Percentiles rank a stretch among this genome's conserved stretches.
These are phyloP conservation scores for Moniliophthora roreri DNA, from an alignment of 1,284 basidiomycete genomes.

Conservation along the genomic window DNA sequence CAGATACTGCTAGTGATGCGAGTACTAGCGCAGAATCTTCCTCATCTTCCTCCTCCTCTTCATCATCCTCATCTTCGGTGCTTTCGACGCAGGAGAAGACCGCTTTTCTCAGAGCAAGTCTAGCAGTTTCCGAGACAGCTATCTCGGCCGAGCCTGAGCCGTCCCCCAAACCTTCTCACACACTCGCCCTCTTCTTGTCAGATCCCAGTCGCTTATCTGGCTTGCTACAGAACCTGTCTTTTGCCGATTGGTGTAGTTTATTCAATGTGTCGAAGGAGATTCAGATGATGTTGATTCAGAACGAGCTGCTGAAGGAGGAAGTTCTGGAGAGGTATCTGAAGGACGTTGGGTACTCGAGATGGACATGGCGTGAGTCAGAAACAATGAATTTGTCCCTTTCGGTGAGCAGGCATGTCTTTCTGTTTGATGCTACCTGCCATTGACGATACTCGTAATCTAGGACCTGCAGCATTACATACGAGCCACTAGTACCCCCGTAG, in stretches of 20 bases:
- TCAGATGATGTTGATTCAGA: constrained; percentile 47
- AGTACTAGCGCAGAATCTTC: too few relatives aligned
- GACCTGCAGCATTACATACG: constrained; percentile 77
- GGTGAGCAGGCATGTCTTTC: constrained; percentile 35
- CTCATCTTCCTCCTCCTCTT: too few relatives aligned
- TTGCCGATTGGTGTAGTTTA: constrained; percentile 65
- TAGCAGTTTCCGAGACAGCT: too few relatives aligned
- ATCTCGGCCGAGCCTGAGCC: too few relatives aligned
- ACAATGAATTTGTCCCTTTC: constrained; percentile 59
- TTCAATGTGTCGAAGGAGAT: constrained; percentile 54
- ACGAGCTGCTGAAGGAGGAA: constrained; percentile 51
- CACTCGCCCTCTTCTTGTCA: constrained; percentile 49
- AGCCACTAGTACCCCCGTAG: constrained; percentile 68
- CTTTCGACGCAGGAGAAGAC: too few relatives aligned
- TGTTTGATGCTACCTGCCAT: constrained; percentile 5
- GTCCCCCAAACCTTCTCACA: constrained; percentile 18
- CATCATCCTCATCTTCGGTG: too few relatives aligned
- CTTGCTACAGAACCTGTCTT: constrained; percentile 56
- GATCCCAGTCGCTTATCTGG: constrained; percentile 46
- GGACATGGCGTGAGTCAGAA: constrained; percentile 60
- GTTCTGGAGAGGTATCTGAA: constrained; percentile 65
- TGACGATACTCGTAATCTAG: constrained; percentile 30
- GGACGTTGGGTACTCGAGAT: constrained; percentile 67
- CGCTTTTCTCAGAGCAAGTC: too few relatives aligned
- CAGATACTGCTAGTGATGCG: too few relatives aligned